Evolutionary conservation across 2,329 filamentous ascomycete species (phyloP).

Genomic region (Trichoderma guizhouense): DNA sequence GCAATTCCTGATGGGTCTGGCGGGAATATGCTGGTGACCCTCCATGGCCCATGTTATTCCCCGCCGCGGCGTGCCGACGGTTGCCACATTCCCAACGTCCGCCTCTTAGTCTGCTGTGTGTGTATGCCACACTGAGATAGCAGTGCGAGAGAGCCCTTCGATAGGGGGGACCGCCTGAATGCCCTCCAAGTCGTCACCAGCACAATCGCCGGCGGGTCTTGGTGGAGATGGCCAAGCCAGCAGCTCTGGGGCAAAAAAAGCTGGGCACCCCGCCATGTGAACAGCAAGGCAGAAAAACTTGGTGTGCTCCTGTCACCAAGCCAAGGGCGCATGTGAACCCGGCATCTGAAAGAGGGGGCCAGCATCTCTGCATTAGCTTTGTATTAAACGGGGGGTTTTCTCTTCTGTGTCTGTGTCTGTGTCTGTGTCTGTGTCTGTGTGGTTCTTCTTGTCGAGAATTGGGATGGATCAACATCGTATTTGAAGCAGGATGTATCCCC

Average conservation of each 20-base stretch:
- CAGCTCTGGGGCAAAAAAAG: not conserved
- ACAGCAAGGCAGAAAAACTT: not conserved
- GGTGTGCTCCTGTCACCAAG: not conserved
- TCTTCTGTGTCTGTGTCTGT: not conserved
- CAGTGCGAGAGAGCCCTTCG: not conserved
- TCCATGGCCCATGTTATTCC: not conserved
- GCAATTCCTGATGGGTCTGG: not conserved
- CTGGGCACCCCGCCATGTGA: not conserved
- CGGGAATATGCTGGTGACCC: not conserved
- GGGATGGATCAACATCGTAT: no score
- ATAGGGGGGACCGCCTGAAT: not conserved
- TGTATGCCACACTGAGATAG: not conserved
- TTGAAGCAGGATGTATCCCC: not conserved
- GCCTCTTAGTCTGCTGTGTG: not conserved
- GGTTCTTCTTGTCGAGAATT: not conserved
- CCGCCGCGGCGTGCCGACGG: not conserved
- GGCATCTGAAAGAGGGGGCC: not conserved
- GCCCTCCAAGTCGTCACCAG: not conserved
- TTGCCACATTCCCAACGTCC: not conserved
- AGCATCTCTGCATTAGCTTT: not conserved
- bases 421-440: no score
- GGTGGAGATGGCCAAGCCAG: not conserved
- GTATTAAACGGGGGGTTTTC: not conserved
- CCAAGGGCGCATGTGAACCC: not conserved
- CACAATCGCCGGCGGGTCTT: not conserved